These are phyloP conservation scores for Picea glauca DNA, from an alignment of 75 land plant species.

Conservation along the genomic window DNA sequence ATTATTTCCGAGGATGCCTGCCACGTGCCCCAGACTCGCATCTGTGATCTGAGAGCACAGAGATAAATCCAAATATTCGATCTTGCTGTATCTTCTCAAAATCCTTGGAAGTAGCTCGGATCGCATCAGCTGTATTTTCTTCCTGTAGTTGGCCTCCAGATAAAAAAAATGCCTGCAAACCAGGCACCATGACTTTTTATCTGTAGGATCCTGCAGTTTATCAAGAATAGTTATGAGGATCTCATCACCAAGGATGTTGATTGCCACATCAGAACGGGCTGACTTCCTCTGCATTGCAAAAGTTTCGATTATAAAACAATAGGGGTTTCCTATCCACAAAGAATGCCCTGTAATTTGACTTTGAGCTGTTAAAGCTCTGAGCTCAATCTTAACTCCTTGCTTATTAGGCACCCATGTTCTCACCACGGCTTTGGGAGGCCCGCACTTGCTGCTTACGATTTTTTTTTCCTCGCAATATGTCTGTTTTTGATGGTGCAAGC, in stretches of 20 bases:
- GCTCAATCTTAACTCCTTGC: too few relatives aligned
- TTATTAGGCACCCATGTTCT: too few relatives aligned
- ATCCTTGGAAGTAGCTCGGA: constrained; percentile 27
- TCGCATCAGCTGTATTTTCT: constrained; percentile 31
- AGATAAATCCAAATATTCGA: constrained; percentile 49
- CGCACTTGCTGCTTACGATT: too few relatives aligned
- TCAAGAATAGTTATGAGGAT: constrained; percentile 38
- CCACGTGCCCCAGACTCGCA: constrained; percentile 30
- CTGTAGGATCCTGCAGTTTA: constrained; percentile 25
- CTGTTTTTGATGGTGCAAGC: too few relatives aligned
- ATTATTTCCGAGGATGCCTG: constrained; percentile 40
- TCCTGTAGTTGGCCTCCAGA: constrained; percentile 56
- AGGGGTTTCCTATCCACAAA: too few relatives aligned
- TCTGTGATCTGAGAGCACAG: constrained; percentile 37
- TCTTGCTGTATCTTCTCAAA: constrained; percentile 26
- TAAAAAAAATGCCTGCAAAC: constrained; percentile 47
- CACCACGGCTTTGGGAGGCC: too few relatives aligned
- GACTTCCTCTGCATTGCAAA: too few relatives aligned
- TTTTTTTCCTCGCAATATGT: too few relatives aligned
- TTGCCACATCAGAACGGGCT: neutral
- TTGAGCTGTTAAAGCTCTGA: too few relatives aligned
- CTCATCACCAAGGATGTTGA: constrained; percentile 37
- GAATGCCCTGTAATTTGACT: too few relatives aligned
- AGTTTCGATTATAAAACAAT: too few relatives aligned
- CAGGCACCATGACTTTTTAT: constrained; percentile 46